These are phyloP conservation scores for Thraustochytrium striatum DNA, from an alignment of 352 stramenopile genomes.

Conservation along the genomic window DNA sequence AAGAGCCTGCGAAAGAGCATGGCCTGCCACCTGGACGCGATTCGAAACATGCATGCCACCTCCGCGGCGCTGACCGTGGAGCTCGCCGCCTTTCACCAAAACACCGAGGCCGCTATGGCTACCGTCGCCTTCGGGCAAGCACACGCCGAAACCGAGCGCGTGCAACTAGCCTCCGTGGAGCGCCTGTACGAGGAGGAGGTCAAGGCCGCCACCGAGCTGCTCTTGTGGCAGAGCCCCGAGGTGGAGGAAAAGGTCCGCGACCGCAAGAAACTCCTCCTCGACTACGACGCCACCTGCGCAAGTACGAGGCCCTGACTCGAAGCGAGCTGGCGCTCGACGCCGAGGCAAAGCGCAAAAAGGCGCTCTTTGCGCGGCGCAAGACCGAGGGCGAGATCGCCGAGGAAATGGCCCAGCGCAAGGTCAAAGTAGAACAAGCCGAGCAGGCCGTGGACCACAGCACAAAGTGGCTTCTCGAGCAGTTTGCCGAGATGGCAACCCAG, in stretches of 20 bases:
- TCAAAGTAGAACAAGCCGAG: slow-evolving; percentile 36
- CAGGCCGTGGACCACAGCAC: slow-evolving; percentile 10
- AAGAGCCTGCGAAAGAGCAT: slow-evolving; percentile 39
- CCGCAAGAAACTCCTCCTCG: slow-evolving; percentile 34
- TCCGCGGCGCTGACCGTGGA: slow-evolving; percentile 27
- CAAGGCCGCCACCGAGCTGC: slow-evolving; percentile 29
- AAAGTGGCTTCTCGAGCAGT: slow-evolving; percentile 42
- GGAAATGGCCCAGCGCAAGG: slow-evolving; percentile 20
- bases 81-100: slow-evolving; percentile 40
- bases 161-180: slow-evolving; percentile 36
- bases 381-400: slow-evolving; percentile 17
- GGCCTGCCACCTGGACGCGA: slow-evolving; percentile 29
- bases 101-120: slow-evolving; percentile 16
- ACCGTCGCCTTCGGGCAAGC: slow-evolving; percentile 35
- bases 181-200: slow-evolving; percentile 44
- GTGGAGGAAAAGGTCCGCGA: slow-evolving; percentile 32
- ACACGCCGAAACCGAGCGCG: slow-evolving; percentile 23
- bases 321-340: not conserved
- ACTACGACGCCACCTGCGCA: slow-evolving; percentile 45
- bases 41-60: slow-evolving; percentile 17
- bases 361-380: slow-evolving; percentile 19
- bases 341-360: not conserved
- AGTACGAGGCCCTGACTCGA: not conserved
- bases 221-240: slow-evolving; percentile 35
- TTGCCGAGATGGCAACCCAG: slow-evolving; percentile 29